phyloP scores from a whole-genome alignment of 345 rosid species.

The Iberis pinnata region DNA sequence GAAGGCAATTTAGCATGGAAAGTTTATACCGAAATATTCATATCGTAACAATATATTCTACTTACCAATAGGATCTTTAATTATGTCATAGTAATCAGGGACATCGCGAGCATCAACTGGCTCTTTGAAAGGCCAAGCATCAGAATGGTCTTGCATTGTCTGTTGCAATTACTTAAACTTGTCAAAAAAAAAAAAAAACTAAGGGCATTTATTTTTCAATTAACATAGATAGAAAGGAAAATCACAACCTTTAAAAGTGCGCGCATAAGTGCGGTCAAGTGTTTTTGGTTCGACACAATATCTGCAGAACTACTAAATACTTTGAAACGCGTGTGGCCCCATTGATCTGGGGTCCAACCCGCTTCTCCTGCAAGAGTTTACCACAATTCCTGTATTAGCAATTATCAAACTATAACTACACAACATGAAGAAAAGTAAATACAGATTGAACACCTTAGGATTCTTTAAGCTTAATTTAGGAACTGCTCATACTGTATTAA shows the following conservation, averaged over 20 bases:
- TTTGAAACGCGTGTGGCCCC: slow-evolving; percentile 83
- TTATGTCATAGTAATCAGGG: slow-evolving; percentile 96
- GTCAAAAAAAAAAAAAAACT: slow-evolving; percentile 10
- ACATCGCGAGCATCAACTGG: slow-evolving; percentile 93
- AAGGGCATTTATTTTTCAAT: background rate
- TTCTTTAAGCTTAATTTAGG: background rate
- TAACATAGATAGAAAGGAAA: background rate
- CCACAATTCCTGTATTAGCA: slow-evolving; percentile 12
- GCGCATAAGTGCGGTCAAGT: slow-evolving; percentile 74
- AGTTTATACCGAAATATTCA: too few species aligned
- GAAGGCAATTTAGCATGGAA: too few species aligned
- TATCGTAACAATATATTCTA: background rate
- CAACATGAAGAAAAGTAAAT: background rate
- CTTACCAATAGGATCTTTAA: slow-evolving; percentile 98
- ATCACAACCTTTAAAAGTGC: slow-evolving; percentile 72
- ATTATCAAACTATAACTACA: background rate
- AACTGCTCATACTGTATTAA: background rate
- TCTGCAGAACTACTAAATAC: slow-evolving; percentile 49
- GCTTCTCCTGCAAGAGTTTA: slow-evolving; percentile 61
- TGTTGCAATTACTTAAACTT: slow-evolving; percentile 33
- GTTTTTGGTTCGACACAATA: slow-evolving; percentile 55
- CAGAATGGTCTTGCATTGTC: slow-evolving; percentile 91
- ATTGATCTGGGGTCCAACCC: slow-evolving; percentile 97
- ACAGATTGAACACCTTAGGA: too few species aligned
- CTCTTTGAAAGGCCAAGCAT: slow-evolving; percentile 98